Evolutionary conservation across 2,329 filamentous ascomycete species (phyloP), one percentile per base, ranked within the genome.

Genomic region (Bertia moriformis): DNA sequence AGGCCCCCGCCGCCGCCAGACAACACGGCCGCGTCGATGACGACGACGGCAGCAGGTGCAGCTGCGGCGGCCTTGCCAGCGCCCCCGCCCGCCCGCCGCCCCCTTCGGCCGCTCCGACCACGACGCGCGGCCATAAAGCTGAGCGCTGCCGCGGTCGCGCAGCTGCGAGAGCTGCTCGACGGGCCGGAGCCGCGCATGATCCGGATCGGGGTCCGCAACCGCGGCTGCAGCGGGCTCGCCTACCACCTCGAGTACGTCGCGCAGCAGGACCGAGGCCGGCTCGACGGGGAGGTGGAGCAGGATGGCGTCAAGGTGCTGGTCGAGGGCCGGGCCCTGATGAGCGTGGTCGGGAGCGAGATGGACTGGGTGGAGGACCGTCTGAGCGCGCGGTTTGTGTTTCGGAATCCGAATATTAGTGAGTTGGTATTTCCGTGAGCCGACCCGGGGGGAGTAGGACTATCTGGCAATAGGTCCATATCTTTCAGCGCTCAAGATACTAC

Each of bases 341-440:
- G 88, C 60, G 96, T 98, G 39, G 95, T 98, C 50, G 91, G 91
- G 4, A 94, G 83, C 54, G 89, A 96, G 63, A 98, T 98, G 91
- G 91, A 98, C 55, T 98, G 89, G 88, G 71, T 89, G 12, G 88
- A 96, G 61, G 91, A 96, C 51, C 94, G 93, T 65, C 63, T 98
- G 46, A 93, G 81, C 57, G 74, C 88, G 59, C 71, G 84, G 46
- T 98, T 98, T 59, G 78, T 94, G 39, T 98, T 98, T 62, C 80
- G 76, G 56, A 98, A 98, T 57, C 91, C 91, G 2, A 98, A 98
- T 54, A 96, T 96, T 56, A 98, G 88, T 94, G 65, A 74, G 88
- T 78, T n/a, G n/a, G n/a, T n/a, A 19, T 19, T 7, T 7, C 22
- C 22, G 7, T 7, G 22, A 27, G 7, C 22, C 22, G 22, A n/a